Evolutionary conservation across 306 rosid genomes (phyloP).

Genomic region (Casuarina cunninghamiana): DNA sequence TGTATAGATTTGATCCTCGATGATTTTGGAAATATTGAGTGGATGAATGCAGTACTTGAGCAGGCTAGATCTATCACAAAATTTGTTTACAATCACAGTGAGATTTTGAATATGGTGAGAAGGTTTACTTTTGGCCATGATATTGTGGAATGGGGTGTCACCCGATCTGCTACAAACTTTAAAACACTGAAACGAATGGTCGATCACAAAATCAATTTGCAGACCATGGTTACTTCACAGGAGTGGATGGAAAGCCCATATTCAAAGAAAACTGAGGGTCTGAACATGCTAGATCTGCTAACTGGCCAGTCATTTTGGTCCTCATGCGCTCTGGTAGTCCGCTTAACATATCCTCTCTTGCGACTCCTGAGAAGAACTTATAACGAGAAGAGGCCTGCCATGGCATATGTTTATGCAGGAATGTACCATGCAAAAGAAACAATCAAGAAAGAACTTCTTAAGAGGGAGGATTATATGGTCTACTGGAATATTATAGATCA

Average conservation of each 20-base stretch:
- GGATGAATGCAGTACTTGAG: conserved; percentile 66
- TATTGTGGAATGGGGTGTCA: conserved; percentile 66
- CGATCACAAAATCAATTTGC: conserved; percentile 74
- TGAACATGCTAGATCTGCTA: conserved; percentile 73
- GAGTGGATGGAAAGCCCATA: conserved; percentile 84
- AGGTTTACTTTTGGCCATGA: conserved; percentile 77
- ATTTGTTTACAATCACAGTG: conserved; percentile 72
- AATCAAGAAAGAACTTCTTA: conserved; percentile 68
- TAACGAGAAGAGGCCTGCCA: conserved; percentile 78
- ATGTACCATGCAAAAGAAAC: conserved; percentile 79
- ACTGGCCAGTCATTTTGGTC: conserved; percentile 88
- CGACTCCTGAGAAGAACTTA: conserved; percentile 59
- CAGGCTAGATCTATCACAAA: conserved; percentile 76
- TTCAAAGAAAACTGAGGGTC: conserved; percentile 76
- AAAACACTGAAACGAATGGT: conserved; percentile 73
- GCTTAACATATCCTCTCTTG: conserved; percentile 73
- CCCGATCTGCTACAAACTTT: conserved; percentile 62
- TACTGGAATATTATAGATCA: conserved; percentile 90
- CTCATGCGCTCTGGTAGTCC: conserved; percentile 59
- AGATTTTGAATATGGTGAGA: conserved; percentile 71
- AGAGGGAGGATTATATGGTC: conserved; percentile 74
- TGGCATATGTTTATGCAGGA: conserved; percentile 85
- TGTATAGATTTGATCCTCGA: conserved; percentile 67
- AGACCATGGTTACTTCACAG: conserved; percentile 82
- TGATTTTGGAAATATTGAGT: conserved; percentile 76